A percentile compares a stretch with the other conserved stretches of the same genome.
phyloP scores from a whole-genome alignment of 2,329 filamentous ascomycete genomes.

The Huntiella abstrusa region DNA sequence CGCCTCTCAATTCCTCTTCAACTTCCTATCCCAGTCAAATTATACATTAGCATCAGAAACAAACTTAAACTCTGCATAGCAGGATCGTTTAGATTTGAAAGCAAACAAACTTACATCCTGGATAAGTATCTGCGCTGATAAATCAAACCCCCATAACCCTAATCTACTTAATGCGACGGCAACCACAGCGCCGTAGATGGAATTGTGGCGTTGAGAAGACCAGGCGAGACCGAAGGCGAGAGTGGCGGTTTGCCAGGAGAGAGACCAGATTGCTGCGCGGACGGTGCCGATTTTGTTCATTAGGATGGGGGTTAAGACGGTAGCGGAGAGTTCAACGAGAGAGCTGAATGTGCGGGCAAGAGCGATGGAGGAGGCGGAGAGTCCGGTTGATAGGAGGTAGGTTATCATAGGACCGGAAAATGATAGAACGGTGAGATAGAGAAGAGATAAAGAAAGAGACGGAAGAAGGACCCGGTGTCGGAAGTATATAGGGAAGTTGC shows the following conservation, averaged over 20 bases:
- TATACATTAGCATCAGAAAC: background rate
- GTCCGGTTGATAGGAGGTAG: conserved; percentile 36
- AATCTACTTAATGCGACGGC: conserved; percentile 37
- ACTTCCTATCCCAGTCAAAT: conserved; percentile 25
- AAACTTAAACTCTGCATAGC: background rate
- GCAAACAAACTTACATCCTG: conserved; percentile 30
- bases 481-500: conserved; percentile 26
- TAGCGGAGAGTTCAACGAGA: conserved; percentile 39
- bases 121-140: conserved; percentile 39
- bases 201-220: conserved; percentile 16
- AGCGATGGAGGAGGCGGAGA: conserved; percentile 32
- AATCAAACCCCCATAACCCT: conserved; percentile 42
- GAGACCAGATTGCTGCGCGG: conserved; percentile 51
- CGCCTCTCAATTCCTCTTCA: conserved; percentile 36
- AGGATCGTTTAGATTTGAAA: background rate
- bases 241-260: conserved; percentile 47
- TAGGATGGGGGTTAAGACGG: conserved; percentile 37
- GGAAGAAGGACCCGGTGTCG: conserved; percentile 37
- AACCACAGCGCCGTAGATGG: conserved; percentile 23
- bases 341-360: conserved; percentile 33
- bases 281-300: conserved; percentile 37
- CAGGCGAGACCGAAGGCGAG: conserved; percentile 25
- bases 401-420: conserved; percentile 46
- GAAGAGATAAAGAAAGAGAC: conserved; percentile 37
- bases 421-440: conserved; percentile 42